A percentile compares a stretch with the other conserved stretches of the same genome.
Conservation (phyloP, 164 flowering plant genomes). For the Kalanchoe fedtschenkoi region DNA sequence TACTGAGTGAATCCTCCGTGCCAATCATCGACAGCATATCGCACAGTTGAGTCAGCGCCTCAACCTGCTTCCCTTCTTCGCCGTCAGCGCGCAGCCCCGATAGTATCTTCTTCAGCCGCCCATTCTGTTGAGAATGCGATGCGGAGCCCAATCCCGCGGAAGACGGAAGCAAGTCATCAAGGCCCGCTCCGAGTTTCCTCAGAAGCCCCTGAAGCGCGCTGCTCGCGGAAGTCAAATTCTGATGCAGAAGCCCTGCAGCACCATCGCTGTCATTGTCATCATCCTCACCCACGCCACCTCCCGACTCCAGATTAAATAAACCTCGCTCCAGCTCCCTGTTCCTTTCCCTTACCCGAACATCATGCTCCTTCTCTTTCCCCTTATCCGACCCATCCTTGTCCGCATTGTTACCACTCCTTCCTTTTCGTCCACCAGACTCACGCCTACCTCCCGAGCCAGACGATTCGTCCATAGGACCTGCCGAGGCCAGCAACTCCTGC, state of each 20-base stretch:
- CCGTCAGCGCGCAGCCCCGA: conserved; percentile 89
- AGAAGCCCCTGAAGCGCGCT: conserved; percentile 88
- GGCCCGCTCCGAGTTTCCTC: conserved; percentile 82
- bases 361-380: conserved; percentile 89
- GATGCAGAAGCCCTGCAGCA: conserved; percentile 66
- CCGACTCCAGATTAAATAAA: conserved; percentile 42
- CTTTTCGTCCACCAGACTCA: conserved; percentile 20
- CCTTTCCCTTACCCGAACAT: conserved; percentile 48
- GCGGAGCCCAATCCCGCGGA: conserved; percentile 53
- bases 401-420: conserved; percentile 19
- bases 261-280: conserved; percentile 65
- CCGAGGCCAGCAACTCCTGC: conserved; percentile 17
- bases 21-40: conserved; percentile 95
- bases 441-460: conserved; percentile 41
- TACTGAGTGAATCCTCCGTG: conserved; percentile 87
- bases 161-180: conserved; percentile 82
- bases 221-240: conserved; percentile 77
- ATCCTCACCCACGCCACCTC: conserved; percentile 27
- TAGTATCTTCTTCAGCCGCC: conserved; percentile 81
- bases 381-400: conserved; percentile 54
- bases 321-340: conserved; percentile 32
- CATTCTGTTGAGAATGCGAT: conserved; percentile 77
- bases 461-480: conserved; percentile 50
- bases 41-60: conserved; percentile 89
- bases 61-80: conserved; percentile 92